Evolutionary conservation across 441 rosid genomes (phyloP), one percentile per base, ranked within the genome.

Genomic region (Populus hybrid): DNA sequence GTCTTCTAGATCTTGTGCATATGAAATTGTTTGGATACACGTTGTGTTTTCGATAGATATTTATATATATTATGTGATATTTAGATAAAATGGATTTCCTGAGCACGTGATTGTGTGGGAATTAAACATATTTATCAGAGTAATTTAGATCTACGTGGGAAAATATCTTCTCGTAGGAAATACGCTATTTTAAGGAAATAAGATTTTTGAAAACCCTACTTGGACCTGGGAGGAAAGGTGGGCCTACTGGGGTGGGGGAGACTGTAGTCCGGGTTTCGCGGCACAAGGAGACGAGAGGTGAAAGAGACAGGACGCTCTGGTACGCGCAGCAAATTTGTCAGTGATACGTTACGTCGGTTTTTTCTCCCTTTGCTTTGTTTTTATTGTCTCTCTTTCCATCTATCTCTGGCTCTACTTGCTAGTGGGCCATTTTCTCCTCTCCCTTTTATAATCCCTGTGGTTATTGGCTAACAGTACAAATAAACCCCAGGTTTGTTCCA

Each of bases 231-330:
- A 67, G 50, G 36, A 34, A 42, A 8, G 40, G 57, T 38, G 23
- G 59, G 53, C 72, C 19, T 18, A 32, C 4, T 10, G 24, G n/a
- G 46, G 34, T 7, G 71, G 83, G 84, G 86, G 77, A 65, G 88
- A 81, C 87, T 87, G 87, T 81, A 87, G 84, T 83, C 90, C 91
- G 91, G 75, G 87, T 89, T 89, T 89, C 78, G 74, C 88, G 90
- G 91, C 86, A 81, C 70, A 73, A 83, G 81, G 80, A 82, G 84
- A 85, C 83, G 82, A 76, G 18, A 64, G 30, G n/a, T 78, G 87
- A 89, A 75, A 38, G 81, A n/a, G 92, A 87, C 89, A 23, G 72
- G 84, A 84, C 88, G 76, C 65, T 79, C 79, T 77, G 78, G 63
- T 21, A 5, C 38, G 24, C 16, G 7, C 34, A 23, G 40, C 82